Evolutionary conservation across 192 early-diverging fungal genomes (phyloP), one percentile per base, ranked within the genome.

Genomic region (Powellomyces hirtus): DNA sequence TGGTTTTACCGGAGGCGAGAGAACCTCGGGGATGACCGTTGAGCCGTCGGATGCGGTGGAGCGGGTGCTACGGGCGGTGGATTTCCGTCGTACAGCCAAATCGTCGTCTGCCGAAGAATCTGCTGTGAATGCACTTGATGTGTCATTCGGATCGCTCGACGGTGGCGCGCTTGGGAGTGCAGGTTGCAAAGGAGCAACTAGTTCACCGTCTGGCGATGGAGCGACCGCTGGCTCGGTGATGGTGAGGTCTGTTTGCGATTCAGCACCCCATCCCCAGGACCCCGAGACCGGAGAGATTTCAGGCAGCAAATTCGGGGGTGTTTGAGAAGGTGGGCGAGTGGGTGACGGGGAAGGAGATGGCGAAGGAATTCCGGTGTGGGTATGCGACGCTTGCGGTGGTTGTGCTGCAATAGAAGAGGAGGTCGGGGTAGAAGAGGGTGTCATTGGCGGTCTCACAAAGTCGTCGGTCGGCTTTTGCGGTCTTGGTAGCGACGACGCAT

Each of bases 11-110:
- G 59, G 24, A 18, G 68, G 68, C 16, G 68, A 61, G n/a, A 70
- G 52, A 13, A 70, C 67, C 1, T 69, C 67, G 45, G 67, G 67
- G 24, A 69, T 56, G 20, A 69, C 67, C 11, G 55, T 33, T 13
- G 31, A 31, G 26, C 57, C 38, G 24, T 69, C 58, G 1, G 67
- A 69, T 5, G 36, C 22, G 18, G 22, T 69, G n/a, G 67, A 69
- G 27, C 57, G 46, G 4, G 55, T 31, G 30, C 20, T 27, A 18
- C 64, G 64, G 27, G 53, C 53, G 1, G 37, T 60, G 36, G 59
- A 60, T 40, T 60, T 60, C 14, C 59, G 16, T 6, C 36, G 59
- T 20, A 36, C 59, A 20, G 5, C 40, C 40, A 42, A 42, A n/a
- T 10, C 40, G 40, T 42, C 40, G 10, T 42, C 40, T 42, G 40